phyloP scores from a whole-genome alignment of 371 early-diverging fungal species.

The Lichtheimia ornata region DNA sequence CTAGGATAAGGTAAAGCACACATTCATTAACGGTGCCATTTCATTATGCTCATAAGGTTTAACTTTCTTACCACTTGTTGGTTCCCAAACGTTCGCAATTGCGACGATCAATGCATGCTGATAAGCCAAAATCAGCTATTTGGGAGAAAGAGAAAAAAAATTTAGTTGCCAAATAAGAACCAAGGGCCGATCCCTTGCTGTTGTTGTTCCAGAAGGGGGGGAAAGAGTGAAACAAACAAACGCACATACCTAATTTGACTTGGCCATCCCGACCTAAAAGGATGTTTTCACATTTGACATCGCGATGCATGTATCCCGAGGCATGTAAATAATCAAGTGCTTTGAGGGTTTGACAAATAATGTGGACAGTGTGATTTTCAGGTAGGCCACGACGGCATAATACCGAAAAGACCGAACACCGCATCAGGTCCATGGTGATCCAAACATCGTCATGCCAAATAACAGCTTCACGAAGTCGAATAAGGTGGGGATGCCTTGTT shows the following conservation, averaged over 20 bases:
- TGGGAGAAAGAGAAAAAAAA: background rate
- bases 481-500: slow-evolving; percentile 37
- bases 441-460: slow-evolving; percentile 46
- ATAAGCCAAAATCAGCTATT: slow-evolving; percentile 42
- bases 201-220: background rate
- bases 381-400: slow-evolving; percentile 52
- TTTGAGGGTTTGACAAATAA: slow-evolving; percentile 44
- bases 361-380: slow-evolving; percentile 39
- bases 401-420: slow-evolving; percentile 49
- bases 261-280: slow-evolving; percentile 90
- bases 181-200: too few species aligned
- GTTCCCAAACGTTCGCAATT: slow-evolving; percentile 94
- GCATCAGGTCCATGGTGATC: slow-evolving; percentile 55
- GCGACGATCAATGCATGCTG: slow-evolving; percentile 37
- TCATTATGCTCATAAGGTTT: background rate
- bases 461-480: slow-evolving; percentile 40
- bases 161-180: too few species aligned
- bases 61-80: slow-evolving; percentile 68
- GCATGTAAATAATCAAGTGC: slow-evolving; percentile 91
- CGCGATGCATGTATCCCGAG: slow-evolving; percentile 95
- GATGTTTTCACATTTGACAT: slow-evolving; percentile 96
- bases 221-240: background rate
- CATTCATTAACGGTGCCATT: background rate
- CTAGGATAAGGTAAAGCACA: slow-evolving; percentile 27
- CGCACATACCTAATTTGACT: slow-evolving; percentile 84